A percentile compares a stretch with the other conserved stretches of the same genome.
phyloP scores from a whole-genome alignment of 2,329 filamentous ascomycete species.

The Thielaviopsis punctulata region DNA sequence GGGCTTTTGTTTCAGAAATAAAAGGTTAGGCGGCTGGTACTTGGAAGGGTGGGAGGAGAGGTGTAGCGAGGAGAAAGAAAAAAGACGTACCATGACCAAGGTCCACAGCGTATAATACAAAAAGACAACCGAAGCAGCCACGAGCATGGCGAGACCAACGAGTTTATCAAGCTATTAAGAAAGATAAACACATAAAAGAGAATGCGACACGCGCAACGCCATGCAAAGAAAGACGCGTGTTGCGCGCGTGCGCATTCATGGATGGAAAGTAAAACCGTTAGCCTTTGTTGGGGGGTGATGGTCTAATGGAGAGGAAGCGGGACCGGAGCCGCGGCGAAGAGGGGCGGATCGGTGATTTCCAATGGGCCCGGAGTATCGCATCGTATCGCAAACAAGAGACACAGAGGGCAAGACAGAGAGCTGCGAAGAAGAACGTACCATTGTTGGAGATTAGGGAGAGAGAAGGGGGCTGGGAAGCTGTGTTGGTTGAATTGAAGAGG shows the following conservation, averaged over 20 bases:
- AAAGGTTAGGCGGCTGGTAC: neutral
- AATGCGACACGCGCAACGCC: neutral
- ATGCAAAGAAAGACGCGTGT: too few relatives aligned
- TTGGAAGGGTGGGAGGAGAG: conserved; percentile 8
- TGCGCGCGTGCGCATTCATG: too few relatives aligned
- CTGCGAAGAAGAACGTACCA: too few relatives aligned
- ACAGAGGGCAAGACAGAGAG: too few relatives aligned
- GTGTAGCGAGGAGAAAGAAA: conserved; percentile 1
- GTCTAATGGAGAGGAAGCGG: too few relatives aligned
- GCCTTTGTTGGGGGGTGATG: too few relatives aligned
- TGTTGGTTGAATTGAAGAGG: too few relatives aligned
- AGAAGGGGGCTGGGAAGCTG: conserved; percentile 10
- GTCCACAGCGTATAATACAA: conserved; percentile 97
- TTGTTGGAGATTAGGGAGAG: conserved; percentile 15
- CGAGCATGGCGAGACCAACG: conserved; percentile 49
- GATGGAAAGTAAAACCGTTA: too few relatives aligned
- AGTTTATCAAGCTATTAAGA: conserved; percentile 67
- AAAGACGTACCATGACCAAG: conserved; percentile 64
- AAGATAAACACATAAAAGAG: neutral
- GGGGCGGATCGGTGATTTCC: neutral
- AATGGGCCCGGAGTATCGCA: too few relatives aligned
- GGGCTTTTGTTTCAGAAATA: conserved; percentile 39
- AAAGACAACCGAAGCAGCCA: conserved; percentile 46
- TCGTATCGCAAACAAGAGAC: too few relatives aligned
- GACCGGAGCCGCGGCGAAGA: too few relatives aligned